Base-by-base conservation (phyloP, 805 yeast species). In the Pichia thaimueangensis region DNA sequence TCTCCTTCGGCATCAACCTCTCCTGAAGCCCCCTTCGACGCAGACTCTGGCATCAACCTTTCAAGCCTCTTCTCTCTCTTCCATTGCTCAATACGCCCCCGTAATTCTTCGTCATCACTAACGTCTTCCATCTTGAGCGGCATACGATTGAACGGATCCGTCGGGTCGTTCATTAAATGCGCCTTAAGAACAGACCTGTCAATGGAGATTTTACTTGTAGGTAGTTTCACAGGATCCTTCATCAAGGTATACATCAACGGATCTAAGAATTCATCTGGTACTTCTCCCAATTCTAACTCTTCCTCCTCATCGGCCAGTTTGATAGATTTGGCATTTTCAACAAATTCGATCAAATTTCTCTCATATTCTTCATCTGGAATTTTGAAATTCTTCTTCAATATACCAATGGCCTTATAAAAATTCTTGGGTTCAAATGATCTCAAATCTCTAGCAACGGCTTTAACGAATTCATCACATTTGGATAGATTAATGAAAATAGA, bases 191-290 rank as follows among this genome's bases (percentile, higher is more conserved):
- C 93, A 29, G 93, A 74, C 58, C 94, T 71, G 60, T 93, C 99
- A 53, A 93, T 86, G 37, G 80, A 78, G 16, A 89, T 77, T 49
- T 78, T 82, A 1, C 96, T 86, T 8, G 85, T 71, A 8, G 99
- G 99, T 53, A 93, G 71, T n/a, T 75, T 82, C 5, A 93, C 98
- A 0, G 99, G 99, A 59, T 93, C 95, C 52, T 80, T 84, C 98
- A 93, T 93, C 37, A 93, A 59, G 1, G 96, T 86, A 62, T 72
- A 93, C 97, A 93, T 91, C 54, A 93, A 74, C 12, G 99, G 99
- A 68, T 93, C 99, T 53, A 93, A 74, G 58, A 82, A 93, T 60
- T 93, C 97, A 59, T 93, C 98, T 0, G 99, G 99, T 15, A 86
- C 75, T 41, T 93, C 98, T 21, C 95, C 97, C 52, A 86, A 70